phyloP scores from a whole-genome alignment of 495 filamentous ascomycete species.

The Penicillium parvum region DNA sequence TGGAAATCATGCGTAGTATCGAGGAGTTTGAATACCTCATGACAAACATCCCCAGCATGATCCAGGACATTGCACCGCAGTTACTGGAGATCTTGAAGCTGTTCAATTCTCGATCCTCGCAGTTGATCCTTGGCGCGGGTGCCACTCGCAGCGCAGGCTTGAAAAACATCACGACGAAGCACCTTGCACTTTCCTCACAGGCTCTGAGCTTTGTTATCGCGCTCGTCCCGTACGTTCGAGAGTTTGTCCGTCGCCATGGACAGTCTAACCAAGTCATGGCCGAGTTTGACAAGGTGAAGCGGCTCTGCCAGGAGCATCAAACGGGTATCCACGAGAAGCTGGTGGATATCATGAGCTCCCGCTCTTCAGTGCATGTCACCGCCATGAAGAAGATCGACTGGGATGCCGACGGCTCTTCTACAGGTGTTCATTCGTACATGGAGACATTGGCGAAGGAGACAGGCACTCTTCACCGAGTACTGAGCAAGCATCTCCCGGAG shows the following conservation, averaged over 20 bases:
- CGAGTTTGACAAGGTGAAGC: conserved; percentile 90
- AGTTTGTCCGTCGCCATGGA: conserved; percentile 80
- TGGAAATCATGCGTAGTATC: conserved; percentile 74
- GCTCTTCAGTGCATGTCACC: conserved; percentile 66
- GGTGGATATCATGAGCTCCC: conserved; percentile 88
- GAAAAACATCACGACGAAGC: conserved; percentile 94
- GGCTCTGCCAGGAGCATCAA: conserved; percentile 89
- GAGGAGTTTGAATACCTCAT: conserved; percentile 78
- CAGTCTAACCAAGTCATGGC: conserved; percentile 62
- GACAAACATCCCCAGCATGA: conserved; percentile 80
- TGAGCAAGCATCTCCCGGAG: conserved; percentile 80
- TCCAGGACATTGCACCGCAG: conserved; percentile 70
- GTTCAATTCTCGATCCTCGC: conserved; percentile 90
- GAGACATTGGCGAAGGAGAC: conserved; percentile 90
- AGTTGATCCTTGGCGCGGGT: conserved; percentile 91
- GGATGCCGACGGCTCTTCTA: conserved; percentile 47
- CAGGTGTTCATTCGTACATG: conserved; percentile 69
- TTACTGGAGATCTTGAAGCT: conserved; percentile 73
- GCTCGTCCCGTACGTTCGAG: conserved; percentile 83
- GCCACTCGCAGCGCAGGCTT: conserved; percentile 87
- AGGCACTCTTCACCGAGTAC: conserved; percentile 76
- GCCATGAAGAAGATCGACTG: conserved; percentile 74
- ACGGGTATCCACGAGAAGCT: conserved; percentile 91
- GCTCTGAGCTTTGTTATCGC: conserved; percentile 82
- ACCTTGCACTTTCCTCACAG: conserved; percentile 89